These are phyloP conservation scores for Trichophyton mentagrophytes DNA, from an alignment of 2,329 filamentous ascomycete species.

Conservation along the genomic window DNA sequence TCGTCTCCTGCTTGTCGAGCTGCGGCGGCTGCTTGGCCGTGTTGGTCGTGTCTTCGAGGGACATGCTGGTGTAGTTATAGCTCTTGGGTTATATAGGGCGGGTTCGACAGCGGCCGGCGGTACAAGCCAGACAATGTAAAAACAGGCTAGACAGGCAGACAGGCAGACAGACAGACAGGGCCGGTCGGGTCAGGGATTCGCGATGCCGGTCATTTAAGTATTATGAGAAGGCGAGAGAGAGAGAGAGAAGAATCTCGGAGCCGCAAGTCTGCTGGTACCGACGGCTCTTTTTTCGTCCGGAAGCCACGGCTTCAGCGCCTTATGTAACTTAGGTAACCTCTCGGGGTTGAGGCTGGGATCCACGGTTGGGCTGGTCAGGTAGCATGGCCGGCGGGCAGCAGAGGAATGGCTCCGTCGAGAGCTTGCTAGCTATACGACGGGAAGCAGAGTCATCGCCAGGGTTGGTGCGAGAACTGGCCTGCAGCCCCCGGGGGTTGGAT, in stretches of 20 bases:
- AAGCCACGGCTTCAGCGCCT: neutral
- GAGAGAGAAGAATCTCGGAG: neutral
- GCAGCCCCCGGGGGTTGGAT: neutral
- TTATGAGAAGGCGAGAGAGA: too few relatives aligned
- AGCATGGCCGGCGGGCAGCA: too few relatives aligned
- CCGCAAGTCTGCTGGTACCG: neutral
- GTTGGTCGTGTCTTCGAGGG: constrained; percentile 9
- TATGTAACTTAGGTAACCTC: neutral
- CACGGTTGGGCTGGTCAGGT: neutral
- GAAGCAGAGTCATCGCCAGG: too few relatives aligned
- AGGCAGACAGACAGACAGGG: neutral
- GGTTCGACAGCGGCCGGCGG: neutral
- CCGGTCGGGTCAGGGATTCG: neutral
- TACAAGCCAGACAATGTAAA: neutral
- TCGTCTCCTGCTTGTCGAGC: neutral
- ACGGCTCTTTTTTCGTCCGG: neutral
- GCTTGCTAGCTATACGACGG: too few relatives aligned
- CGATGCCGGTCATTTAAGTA: too few relatives aligned
- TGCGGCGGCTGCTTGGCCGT: constrained; percentile 4
- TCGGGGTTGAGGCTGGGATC: constrained; percentile 1
- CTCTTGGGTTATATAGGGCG: too few relatives aligned
- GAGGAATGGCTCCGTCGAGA: too few relatives aligned
- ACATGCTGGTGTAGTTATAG: constrained; percentile 7
- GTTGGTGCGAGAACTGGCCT: too few relatives aligned
- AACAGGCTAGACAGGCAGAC: neutral